phyloP scores from a whole-genome alignment of 2,329 filamentous ascomycete species.

The Pestalotiopsis sp. region DNA sequence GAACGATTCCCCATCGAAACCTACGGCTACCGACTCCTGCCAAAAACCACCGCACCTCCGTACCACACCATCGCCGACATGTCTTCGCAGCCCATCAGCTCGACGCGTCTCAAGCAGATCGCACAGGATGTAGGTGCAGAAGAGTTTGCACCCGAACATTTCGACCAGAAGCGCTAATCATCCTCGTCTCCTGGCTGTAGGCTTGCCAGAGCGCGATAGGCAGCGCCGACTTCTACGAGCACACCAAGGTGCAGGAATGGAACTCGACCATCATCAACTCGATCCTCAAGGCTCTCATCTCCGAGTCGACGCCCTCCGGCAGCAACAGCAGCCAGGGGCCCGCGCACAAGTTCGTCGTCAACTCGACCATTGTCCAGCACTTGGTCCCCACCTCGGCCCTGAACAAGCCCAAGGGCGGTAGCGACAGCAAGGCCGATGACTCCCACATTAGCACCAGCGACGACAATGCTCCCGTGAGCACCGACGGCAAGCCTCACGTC shows the following conservation, averaged over 20 bases:
- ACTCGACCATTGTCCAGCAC: conserved; percentile 98
- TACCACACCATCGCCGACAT: not conserved
- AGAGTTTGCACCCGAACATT: not conserved
- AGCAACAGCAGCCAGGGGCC: conserved; percentile 54
- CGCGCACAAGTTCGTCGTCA: conserved; percentile 90
- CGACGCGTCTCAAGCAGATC: conserved; percentile 81
- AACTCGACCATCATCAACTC: conserved; percentile 89
- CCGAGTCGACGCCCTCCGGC: conserved; percentile 67
- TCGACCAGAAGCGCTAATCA: not conserved
- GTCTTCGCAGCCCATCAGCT: conserved; percentile 67
- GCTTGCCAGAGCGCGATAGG: conserved; percentile 82
- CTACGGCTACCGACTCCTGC: not conserved
- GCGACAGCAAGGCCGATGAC: conserved; percentile 49
- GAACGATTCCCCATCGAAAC: not conserved
- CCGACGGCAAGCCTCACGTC: conserved; percentile 70
- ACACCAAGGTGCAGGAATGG: conserved; percentile 83
- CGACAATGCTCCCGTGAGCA: conserved; percentile 54
- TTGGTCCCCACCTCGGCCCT: conserved; percentile 68
- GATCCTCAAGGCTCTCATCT: conserved; percentile 77
- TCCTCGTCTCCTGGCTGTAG: conserved; percentile 45
- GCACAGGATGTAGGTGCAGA: conserved; percentile 71
- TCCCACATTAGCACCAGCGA: conserved; percentile 60
- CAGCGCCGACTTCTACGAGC: conserved; percentile 79
- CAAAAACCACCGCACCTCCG: not conserved
- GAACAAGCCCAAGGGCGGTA: conserved; percentile 59